Evolutionary conservation across 2,329 filamentous ascomycete genomes (phyloP).

Genomic region (Rhexocercosporidium sp.): DNA sequence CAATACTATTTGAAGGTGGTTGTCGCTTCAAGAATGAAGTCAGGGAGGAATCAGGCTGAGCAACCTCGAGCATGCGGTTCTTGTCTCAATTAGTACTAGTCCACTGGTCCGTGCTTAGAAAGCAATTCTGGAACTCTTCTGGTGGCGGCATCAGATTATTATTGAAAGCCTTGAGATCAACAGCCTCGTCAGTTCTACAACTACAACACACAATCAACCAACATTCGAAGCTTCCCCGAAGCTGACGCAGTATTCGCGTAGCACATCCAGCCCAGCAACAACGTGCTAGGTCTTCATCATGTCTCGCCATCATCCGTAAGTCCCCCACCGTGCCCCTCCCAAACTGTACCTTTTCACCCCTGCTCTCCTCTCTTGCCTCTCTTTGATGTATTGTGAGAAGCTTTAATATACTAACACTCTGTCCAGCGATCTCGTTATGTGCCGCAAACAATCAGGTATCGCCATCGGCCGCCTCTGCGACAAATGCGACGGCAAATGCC

Average conservation of each 20-base stretch:
- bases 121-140: constrained; percentile 19
- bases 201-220: background rate
- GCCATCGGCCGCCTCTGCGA: constrained; percentile 98
- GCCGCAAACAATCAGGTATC: constrained; percentile 97
- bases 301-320: constrained; percentile 69
- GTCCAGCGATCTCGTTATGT: constrained; percentile 93
- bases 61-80: background rate
- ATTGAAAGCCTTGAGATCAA: background rate
- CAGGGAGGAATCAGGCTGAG: constrained; percentile 16
- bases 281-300: constrained; percentile 27
- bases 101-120: constrained; percentile 28
- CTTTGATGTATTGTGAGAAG: background rate
- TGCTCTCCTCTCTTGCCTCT: background rate
- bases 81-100: constrained; percentile 11
- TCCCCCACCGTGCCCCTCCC: constrained; percentile 30
- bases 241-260: background rate
- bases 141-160: background rate
- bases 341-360: constrained; percentile 16
- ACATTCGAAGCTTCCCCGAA: constrained; percentile 7
- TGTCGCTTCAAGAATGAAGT: too few relatives aligned
- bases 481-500: constrained; percentile 99
- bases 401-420: constrained; percentile 25
- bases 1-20: constrained; percentile 6
- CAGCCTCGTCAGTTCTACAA: background rate
- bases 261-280: background rate